These are phyloP conservation scores for Lachnellula occidentalis DNA, from an alignment of 2,329 filamentous ascomycete genomes.

Conservation along the genomic window DNA sequence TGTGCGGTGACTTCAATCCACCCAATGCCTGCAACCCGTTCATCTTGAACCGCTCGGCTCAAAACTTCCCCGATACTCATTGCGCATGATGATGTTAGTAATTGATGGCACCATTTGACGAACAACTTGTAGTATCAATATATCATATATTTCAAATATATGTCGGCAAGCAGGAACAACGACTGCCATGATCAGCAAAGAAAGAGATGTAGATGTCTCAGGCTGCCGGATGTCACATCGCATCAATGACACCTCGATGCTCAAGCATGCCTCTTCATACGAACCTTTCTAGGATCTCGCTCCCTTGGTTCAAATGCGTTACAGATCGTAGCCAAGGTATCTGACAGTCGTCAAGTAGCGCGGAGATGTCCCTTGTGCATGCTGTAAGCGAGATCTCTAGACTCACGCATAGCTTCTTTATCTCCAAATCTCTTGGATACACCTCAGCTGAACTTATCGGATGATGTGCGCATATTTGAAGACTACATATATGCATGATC, in stretches of 20 bases:
- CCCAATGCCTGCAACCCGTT: not conserved
- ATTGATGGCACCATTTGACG: not conserved
- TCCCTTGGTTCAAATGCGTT: not conserved
- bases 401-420: not conserved
- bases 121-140: constrained; percentile 3
- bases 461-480: not conserved
- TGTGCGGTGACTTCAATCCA: not conserved
- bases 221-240: not conserved
- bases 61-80: not conserved
- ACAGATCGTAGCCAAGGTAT: not conserved
- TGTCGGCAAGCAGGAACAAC: not conserved
- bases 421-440: not conserved
- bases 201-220: not conserved
- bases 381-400: not conserved
- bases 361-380: not conserved
- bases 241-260: not conserved
- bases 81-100: not conserved
- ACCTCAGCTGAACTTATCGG: not conserved
- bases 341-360: too few species aligned
- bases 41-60: not conserved
- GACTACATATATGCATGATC: not conserved
- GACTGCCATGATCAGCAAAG: not conserved
- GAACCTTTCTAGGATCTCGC: not conserved
- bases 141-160: constrained; percentile 1
- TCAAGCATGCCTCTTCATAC: constrained; percentile 2